These are phyloP conservation scores for Elongisporangium prolatum DNA, from an alignment of 352 stramenopile species.

Conservation along the genomic window DNA sequence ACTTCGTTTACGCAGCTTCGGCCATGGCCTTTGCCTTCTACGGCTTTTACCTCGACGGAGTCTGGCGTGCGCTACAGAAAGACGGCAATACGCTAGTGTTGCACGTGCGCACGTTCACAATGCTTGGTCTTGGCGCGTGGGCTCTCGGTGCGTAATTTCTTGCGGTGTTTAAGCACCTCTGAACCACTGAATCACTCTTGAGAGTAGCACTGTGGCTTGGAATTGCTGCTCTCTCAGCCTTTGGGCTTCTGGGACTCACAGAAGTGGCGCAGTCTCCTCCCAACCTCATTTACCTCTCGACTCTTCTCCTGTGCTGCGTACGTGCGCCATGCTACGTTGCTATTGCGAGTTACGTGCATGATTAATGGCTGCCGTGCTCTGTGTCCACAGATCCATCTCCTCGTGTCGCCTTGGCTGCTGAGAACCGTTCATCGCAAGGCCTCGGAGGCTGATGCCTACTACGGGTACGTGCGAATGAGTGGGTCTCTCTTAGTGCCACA, in stretches of 20 bases:
- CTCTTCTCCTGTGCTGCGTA: conserved; percentile 52
- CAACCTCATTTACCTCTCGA: conserved; percentile 66
- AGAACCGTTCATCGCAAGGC: conserved; percentile 65
- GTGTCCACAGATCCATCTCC: conserved; percentile 40
- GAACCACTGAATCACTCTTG: not conserved
- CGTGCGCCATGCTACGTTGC: conserved; percentile 6
- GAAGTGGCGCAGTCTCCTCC: conserved; percentile 42
- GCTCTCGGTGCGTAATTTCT: conserved; percentile 24
- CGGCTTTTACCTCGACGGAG: conserved; percentile 65
- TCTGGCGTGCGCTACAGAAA: conserved; percentile 46
- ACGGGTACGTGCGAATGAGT: conserved; percentile 22
- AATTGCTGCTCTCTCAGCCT: conserved; percentile 42
- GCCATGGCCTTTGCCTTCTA: conserved; percentile 50
- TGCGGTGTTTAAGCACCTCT: not conserved
- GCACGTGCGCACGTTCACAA: conserved; percentile 61
- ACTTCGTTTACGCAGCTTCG: conserved; percentile 54
- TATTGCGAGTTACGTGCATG: not conserved
- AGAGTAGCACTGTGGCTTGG: conserved; percentile 57
- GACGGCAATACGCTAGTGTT: conserved; percentile 66
- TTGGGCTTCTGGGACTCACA: conserved; percentile 55
- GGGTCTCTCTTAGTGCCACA: not conserved
- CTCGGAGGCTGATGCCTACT: conserved; percentile 64
- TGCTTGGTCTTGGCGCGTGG: conserved; percentile 45
- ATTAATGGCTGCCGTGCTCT: not conserved
- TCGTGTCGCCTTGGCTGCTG: conserved; percentile 54